Evolutionary conservation across 306 rosid species (phyloP).

Genomic region (Trifolium dubium): DNA sequence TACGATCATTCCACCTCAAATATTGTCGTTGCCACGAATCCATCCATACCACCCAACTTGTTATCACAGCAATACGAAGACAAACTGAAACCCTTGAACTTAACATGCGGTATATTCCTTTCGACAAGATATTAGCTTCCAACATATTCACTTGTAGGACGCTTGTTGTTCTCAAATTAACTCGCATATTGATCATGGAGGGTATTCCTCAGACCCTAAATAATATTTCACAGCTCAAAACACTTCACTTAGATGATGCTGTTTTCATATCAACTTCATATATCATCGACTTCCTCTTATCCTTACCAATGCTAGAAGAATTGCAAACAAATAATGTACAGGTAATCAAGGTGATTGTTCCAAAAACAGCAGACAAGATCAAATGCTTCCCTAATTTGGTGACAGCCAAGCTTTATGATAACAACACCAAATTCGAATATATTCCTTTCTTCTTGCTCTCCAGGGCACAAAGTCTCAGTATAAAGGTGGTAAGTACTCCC

Average conservation of each 20-base stretch:
- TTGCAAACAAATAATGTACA: neutral
- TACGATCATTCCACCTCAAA: neutral
- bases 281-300: neutral
- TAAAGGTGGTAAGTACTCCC: neutral
- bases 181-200: rapidly evolving
- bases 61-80: neutral
- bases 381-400: neutral
- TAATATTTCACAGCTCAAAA: neutral
- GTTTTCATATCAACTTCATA: rapidly evolving
- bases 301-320: neutral
- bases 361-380: neutral
- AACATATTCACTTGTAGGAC: neutral
- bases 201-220: neutral
- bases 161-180: neutral
- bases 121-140: neutral
- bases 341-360: too few relatives aligned
- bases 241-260: neutral
- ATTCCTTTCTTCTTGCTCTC: neutral
- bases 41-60: neutral
- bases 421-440: too few relatives aligned
- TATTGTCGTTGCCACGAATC: neutral
- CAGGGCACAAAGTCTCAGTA: neutral
- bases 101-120: neutral
- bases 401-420: neutral
- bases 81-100: neutral